phyloP scores from a whole-genome alignment of 1,284 basidiomycete genomes.

The Rhizoctonia solani region DNA sequence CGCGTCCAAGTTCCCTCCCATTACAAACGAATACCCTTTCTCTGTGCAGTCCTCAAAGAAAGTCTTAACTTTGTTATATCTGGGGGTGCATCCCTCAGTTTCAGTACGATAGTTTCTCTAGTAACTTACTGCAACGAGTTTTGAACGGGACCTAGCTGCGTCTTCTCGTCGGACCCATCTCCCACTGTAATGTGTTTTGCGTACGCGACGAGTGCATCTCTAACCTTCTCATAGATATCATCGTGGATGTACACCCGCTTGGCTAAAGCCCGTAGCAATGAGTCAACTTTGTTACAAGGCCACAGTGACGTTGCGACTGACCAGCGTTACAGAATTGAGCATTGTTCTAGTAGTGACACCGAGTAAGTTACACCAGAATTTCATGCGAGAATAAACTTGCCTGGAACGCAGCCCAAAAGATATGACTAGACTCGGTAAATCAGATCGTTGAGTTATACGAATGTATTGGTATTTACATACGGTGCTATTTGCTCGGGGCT shows the following conservation, averaged over 20 bases:
- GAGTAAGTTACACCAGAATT: not conserved
- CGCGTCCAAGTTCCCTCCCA: constrained; percentile 27
- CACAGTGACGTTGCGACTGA: not conserved
- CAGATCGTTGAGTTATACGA: not conserved
- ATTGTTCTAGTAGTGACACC: constrained; percentile 10
- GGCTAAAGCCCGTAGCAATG: not conserved
- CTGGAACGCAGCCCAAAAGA: constrained; percentile 31
- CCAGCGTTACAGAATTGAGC: constrained; percentile 33
- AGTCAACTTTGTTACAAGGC: too few relatives aligned
- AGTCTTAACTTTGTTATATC: constrained; percentile 10
- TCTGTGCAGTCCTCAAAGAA: constrained; percentile 22
- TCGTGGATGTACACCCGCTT: constrained; percentile 30
- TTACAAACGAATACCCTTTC: constrained; percentile 27
- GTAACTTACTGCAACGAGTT: constrained; percentile 11
- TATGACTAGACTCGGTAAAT: constrained; percentile 2
- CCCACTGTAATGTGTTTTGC: constrained; percentile 13
- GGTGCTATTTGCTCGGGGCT: constrained; percentile 18
- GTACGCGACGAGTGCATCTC: constrained; percentile 18
- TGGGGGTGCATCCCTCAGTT: not conserved
- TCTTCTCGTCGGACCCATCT: constrained; percentile 17
- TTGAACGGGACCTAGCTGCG: constrained; percentile 26
- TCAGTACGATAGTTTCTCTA: not conserved
- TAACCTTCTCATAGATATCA: constrained; percentile 15
- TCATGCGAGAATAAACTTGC: not conserved
- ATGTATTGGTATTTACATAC: not conserved